These are phyloP conservation scores for Magnusiomyces magnusii DNA, from an alignment of 1,139 yeast genomes.

Conservation along the genomic window DNA sequence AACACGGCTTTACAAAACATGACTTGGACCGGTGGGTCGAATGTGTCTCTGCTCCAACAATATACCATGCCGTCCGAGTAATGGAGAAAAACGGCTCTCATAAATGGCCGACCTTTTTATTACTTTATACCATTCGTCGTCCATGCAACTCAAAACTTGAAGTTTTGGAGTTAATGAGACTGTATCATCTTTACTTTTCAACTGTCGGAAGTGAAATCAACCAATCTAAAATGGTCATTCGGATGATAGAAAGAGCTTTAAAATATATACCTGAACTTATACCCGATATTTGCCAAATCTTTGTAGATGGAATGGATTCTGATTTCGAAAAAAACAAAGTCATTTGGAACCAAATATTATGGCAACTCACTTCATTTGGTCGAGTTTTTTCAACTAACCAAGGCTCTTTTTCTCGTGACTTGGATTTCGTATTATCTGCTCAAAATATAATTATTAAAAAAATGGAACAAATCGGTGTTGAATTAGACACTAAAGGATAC, in stretches of 20 bases:
- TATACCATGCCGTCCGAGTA: constrained; percentile 20
- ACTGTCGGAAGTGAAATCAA: constrained; percentile 4
- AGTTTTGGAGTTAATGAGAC: constrained; percentile 23
- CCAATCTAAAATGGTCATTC: constrained; percentile 23
- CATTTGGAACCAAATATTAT: constrained; percentile 27
- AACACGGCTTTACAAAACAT: constrained; percentile 16
- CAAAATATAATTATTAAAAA: constrained; percentile 23
- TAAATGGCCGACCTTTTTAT: constrained; percentile 29
- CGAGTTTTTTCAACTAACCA: constrained; percentile 10
- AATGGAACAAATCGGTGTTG: constrained; percentile 18
- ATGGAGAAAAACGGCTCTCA: constrained; percentile 16
- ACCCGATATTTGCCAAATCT: constrained; percentile 26
- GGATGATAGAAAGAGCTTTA: constrained; percentile 22
- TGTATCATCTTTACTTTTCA: constrained; percentile 18
- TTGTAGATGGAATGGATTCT: constrained; percentile 17
- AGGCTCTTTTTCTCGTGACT: constrained; percentile 19
- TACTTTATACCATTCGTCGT: constrained; percentile 26
- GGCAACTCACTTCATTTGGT: constrained; percentile 29
- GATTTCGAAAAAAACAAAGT: constrained; percentile 14
- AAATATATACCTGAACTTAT: constrained; percentile 23
- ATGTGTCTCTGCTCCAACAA: constrained; percentile 20
- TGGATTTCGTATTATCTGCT: constrained; percentile 23
- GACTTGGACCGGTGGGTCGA: constrained; percentile 22
- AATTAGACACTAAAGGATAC: constrained; percentile 31
- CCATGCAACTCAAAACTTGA: constrained; percentile 22